Conservation (phyloP, 805 yeast species). For the Candida andamanensis region DNA sequence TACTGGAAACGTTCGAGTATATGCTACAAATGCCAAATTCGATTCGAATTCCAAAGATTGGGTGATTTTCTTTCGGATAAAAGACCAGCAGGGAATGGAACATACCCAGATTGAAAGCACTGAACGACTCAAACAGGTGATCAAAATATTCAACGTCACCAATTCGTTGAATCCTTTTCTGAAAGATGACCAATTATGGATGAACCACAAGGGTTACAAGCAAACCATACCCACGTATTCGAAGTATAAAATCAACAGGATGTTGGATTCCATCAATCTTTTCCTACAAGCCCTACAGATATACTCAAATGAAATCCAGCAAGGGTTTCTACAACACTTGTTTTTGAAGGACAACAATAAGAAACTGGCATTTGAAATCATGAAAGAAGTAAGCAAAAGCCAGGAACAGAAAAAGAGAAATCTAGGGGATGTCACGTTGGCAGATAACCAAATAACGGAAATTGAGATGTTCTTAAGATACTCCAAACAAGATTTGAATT, state of each 20-base stretch:
- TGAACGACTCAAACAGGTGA: slow-evolving; percentile 17
- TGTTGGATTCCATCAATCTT: slow-evolving; percentile 45
- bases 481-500: slow-evolving; percentile 38
- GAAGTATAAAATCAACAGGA: slow-evolving; percentile 44
- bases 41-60: slow-evolving; percentile 29
- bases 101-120: slow-evolving; percentile 13
- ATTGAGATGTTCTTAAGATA: slow-evolving; percentile 45
- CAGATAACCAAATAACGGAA: slow-evolving; percentile 25
- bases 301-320: slow-evolving; percentile 8
- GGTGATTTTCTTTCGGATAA: slow-evolving; percentile 21
- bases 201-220: slow-evolving; percentile 23
- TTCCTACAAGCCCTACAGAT: slow-evolving; percentile 40
- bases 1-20: slow-evolving; percentile 8
- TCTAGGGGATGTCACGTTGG: slow-evolving; percentile 22
- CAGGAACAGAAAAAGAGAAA: slow-evolving; percentile 17
- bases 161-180: slow-evolving; percentile 18
- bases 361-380: slow-evolving; percentile 28
- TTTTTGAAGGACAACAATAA: slow-evolving; percentile 6
- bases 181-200: slow-evolving; percentile 16
- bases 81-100: background rate
- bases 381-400: slow-evolving; percentile 10
- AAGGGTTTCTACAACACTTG: slow-evolving; percentile 1
- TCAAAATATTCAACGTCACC: slow-evolving; percentile 19
- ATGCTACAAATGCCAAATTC: slow-evolving; percentile 30
- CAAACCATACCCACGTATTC: slow-evolving; percentile 28